Base-by-base conservation (phyloP, 352 stramenopile species). In the Phytophthora citricola region DNA sequence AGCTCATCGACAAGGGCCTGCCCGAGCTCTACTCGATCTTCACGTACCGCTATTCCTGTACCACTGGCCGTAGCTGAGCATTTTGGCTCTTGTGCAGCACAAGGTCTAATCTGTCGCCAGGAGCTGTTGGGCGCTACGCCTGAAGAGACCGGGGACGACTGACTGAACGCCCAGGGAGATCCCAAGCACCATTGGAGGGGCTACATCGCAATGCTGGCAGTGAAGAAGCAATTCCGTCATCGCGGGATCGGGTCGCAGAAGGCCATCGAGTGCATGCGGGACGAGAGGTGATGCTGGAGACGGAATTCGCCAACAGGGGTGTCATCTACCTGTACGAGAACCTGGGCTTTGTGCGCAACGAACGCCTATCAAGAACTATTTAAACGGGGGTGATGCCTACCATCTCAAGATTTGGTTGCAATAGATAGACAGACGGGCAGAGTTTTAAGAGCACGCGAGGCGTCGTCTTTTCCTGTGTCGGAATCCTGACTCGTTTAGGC, bases 11-110 rank as follows among this genome's bases (percentile, higher is more conserved):
- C 71, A 96, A 97, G 74, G 95, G 98, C 59, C 80, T 98, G 31
- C 97, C 87, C 3, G 95, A 98, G 75, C 95, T 93, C 9, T 98
- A 98, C 78, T 98, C 91, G 26, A 93, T 98, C 60, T 98, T 98
- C 78, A 98, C 95, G 51, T 98, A 98, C 77, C 87, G 95, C n/a
- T 98, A 98, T 98, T 98, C 69, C 79, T 98, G 48, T 95, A 94
- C 76, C 97, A 96, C 69, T 98, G 94, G 94, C 95, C 95, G 15
- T 76, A 97, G 49, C 78, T 98, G 44, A 98, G 92, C 53, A 79
- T 98, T 41, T 71, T 97, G 40, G 94, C 88, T 45, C 83, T 82
- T 12, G 73, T 93, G 56, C 84, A 93, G 51, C 81, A 93, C 32
- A 93, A 91, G 49, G 77, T 98, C 44, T 98, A 43, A 89, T 98